Percentiles rank a stretch among this genome's conserved stretches.
Conservation (phyloP, 1,284 basidiomycete genomes). For the Cryptococcus jaspeensis region DNA sequence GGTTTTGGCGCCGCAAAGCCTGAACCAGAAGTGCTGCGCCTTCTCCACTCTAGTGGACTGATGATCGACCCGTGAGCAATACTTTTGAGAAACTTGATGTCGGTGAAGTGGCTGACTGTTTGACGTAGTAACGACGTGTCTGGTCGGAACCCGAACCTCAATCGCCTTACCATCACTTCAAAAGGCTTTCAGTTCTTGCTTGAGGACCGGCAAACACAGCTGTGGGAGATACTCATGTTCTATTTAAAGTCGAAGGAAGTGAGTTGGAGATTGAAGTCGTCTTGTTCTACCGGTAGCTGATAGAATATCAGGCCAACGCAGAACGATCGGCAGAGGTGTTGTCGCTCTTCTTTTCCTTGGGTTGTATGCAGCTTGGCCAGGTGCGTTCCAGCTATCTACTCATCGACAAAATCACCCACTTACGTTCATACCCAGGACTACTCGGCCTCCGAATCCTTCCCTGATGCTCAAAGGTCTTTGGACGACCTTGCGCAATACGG, state of each 20-base stretch:
- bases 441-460: slow-evolving; percentile 75
- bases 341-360: slow-evolving; percentile 92
- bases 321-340: slow-evolving; percentile 94
- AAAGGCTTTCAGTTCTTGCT: slow-evolving; percentile 95
- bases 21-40: slow-evolving; percentile 69
- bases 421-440: slow-evolving; percentile 66
- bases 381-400: slow-evolving; percentile 57
- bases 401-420: neutral
- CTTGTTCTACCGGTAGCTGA: slow-evolving; percentile 10
- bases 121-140: slow-evolving; percentile 11
- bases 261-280: slow-evolving; percentile 12
- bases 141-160: slow-evolving; percentile 43
- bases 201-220: slow-evolving; percentile 91
- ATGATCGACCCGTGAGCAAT: slow-evolving; percentile 60
- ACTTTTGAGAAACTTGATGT: slow-evolving; percentile 22
- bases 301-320: slow-evolving; percentile 62
- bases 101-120: neutral
- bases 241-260: slow-evolving; percentile 57
- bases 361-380: slow-evolving; percentile 85
- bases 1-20: slow-evolving; percentile 59
- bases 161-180: slow-evolving; percentile 77
- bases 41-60: slow-evolving; percentile 80
- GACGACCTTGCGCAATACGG: slow-evolving; percentile 93
- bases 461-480: slow-evolving; percentile 80
- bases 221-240: slow-evolving; percentile 94